Percentiles rank a stretch among this genome's conserved stretches.
phyloP scores from a whole-genome alignment of 352 stramenopile genomes.

The Phytophthora ohioensis region DNA sequence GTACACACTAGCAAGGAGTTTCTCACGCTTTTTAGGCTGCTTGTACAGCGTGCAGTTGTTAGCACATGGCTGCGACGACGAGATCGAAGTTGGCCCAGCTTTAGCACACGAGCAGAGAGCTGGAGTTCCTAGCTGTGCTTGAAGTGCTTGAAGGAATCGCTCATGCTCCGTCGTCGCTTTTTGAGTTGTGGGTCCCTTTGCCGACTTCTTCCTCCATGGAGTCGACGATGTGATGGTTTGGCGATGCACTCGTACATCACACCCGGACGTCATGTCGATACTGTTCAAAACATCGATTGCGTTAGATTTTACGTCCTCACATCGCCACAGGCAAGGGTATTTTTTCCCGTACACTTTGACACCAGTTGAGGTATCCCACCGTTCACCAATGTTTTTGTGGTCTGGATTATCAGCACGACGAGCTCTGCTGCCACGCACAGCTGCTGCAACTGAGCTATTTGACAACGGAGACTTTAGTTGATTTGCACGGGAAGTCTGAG shows the following conservation, averaged over 20 bases:
- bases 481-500: not conserved
- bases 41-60: conserved; percentile 84
- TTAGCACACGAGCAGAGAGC: conserved; percentile 63
- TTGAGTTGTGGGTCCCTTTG: conserved; percentile 4
- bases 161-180: conserved; percentile 31
- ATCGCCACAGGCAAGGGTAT: not conserved
- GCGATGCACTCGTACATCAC: conserved; percentile 48
- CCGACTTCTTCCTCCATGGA: conserved; percentile 63
- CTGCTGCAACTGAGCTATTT: conserved; percentile 24
- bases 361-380: not conserved
- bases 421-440: conserved; percentile 20
- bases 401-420: conserved; percentile 5
- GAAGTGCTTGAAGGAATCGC: conserved; percentile 61
- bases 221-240: conserved; percentile 48
- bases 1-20: conserved; percentile 60
- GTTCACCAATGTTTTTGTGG: not conserved
- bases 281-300: conserved; percentile 25
- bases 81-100: conserved; percentile 10
- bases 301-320: not conserved
- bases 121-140: conserved; percentile 56
- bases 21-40: conserved; percentile 65
- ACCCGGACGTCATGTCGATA: conserved; percentile 49
- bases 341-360: conserved; percentile 26
- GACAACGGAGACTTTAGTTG: conserved; percentile 15
- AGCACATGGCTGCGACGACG: conserved; percentile 45